Conservation (phyloP, 2,329 filamentous ascomycete species). For the Claviceps fusiformis region DNA sequence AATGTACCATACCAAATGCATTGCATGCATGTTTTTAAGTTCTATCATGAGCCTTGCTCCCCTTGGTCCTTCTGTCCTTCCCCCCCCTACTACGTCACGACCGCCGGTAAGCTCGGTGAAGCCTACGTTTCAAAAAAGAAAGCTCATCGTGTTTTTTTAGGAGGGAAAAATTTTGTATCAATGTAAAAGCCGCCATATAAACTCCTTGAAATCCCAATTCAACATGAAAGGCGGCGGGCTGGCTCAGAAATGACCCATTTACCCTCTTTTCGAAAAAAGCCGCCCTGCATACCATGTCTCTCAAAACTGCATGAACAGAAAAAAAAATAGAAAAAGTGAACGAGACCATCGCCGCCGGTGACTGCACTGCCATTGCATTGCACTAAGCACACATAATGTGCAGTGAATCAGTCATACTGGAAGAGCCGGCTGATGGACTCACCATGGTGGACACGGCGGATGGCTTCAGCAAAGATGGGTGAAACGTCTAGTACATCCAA, state of each 20-base stretch:
- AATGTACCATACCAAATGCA: background rate
- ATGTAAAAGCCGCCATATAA: background rate
- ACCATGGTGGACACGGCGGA: constrained; percentile 89
- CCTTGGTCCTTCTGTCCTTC: no score
- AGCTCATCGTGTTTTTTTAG: background rate
- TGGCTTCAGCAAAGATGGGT: constrained; percentile 86
- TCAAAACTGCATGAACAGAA: background rate
- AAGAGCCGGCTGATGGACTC: constrained; percentile 96
- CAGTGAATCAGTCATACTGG: constrained; percentile 17
- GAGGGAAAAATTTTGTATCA: background rate
- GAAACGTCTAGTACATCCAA: constrained; percentile 83
- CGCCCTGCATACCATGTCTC: background rate
- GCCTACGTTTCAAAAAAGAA: background rate
- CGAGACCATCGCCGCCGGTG: background rate
- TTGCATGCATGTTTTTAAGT: background rate
- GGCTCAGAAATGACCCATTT: background rate
- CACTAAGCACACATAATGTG: background rate
- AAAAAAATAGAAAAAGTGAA: background rate
- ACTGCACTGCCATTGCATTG: background rate
- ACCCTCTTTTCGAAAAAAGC: background rate
- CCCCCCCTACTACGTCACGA: background rate
- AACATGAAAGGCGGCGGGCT: background rate
- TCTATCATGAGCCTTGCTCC: background rate
- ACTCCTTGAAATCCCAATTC: background rate
- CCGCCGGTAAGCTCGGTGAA: background rate